A percentile compares a stretch with the other conserved stretches of the same genome.
These are phyloP conservation scores for Candida vartiovaarae DNA, from an alignment of 805 yeast species.

Conservation along the genomic window DNA sequence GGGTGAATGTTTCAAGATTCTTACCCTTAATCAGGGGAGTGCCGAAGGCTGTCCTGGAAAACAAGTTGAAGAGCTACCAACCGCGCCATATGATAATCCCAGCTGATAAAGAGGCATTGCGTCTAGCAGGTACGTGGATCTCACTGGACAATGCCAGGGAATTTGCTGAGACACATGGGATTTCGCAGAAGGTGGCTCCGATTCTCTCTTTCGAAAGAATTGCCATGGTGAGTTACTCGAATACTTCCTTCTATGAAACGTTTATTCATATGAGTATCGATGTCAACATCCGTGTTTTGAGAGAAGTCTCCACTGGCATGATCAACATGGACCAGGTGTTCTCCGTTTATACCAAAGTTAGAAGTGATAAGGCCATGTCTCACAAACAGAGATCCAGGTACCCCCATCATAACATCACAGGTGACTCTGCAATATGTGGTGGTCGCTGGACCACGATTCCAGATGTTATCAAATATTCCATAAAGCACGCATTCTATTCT, in stretches of 20 bases:
- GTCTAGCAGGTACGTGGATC: conserved; percentile 18
- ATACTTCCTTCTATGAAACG: conserved; percentile 20
- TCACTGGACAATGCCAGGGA: conserved; percentile 18
- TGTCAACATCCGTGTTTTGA: conserved; percentile 18
- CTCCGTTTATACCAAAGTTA: conserved; percentile 12
- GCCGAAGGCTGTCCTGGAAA: neutral
- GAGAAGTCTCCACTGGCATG: conserved; percentile 11
- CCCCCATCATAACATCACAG: conserved; percentile 5
- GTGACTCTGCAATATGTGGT: conserved; percentile 23
- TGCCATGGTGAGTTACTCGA: conserved; percentile 20
- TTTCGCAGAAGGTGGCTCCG: conserved; percentile 14
- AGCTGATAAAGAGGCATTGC: neutral
- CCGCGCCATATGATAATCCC: neutral
- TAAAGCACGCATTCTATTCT: conserved; percentile 13
- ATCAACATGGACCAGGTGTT: conserved; percentile 23
- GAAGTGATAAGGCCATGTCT: conserved; percentile 6
- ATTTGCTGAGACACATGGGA: conserved; percentile 14
- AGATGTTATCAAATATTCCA: conserved; percentile 12
- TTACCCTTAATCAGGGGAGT: neutral
- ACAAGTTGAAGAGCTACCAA: neutral
- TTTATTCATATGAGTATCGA: conserved; percentile 15
- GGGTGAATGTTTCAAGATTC: conserved; percentile 7
- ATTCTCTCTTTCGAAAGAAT: conserved; percentile 21
- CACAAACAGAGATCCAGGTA: conserved; percentile 12
- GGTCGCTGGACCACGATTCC: conserved; percentile 22